Evolutionary conservation across 306 rosid genomes (phyloP).

Genomic region (Senna siamea): DNA sequence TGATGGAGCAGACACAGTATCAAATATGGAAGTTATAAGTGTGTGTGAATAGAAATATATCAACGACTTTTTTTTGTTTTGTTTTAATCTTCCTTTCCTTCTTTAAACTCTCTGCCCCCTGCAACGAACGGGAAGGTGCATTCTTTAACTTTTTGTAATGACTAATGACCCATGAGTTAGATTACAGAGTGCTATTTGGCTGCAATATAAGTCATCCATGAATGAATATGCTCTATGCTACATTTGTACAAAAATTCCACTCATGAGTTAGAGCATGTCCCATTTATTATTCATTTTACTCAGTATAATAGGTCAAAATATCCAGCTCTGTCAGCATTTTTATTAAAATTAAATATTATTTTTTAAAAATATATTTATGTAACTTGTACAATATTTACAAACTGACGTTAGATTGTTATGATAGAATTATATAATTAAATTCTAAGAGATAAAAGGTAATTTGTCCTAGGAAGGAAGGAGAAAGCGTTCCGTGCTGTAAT

Average conservation of each 20-base stretch:
- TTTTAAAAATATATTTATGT: too few species aligned
- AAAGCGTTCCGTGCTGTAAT: too few species aligned
- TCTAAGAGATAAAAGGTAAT: too few species aligned
- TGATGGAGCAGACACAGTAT: constrained; percentile 22
- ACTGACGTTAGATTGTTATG: too few species aligned
- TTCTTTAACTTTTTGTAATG: neutral
- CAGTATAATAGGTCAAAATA: neutral
- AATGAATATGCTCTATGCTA: neutral
- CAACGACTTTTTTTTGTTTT: neutral
- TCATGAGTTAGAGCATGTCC: neutral
- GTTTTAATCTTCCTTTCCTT: neutral
- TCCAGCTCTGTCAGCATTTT: neutral
- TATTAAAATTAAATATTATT: too few species aligned
- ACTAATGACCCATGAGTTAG: neutral
- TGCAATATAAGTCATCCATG: neutral
- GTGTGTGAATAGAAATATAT: constrained; percentile 16
- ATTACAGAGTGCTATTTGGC: neutral
- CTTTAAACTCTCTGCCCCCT: neutral
- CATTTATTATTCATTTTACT: neutral
- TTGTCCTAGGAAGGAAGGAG: too few species aligned
- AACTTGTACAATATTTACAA: too few species aligned
- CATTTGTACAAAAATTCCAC: neutral
- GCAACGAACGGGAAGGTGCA: neutral
- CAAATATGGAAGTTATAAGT: constrained; percentile 12
- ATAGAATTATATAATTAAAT: too few species aligned